A percentile compares a stretch with the other conserved stretches of the same genome.
Conservation (phyloP, 176 grass and related monocot genomes). For the Ampelocalamus luodianensis region DNA sequence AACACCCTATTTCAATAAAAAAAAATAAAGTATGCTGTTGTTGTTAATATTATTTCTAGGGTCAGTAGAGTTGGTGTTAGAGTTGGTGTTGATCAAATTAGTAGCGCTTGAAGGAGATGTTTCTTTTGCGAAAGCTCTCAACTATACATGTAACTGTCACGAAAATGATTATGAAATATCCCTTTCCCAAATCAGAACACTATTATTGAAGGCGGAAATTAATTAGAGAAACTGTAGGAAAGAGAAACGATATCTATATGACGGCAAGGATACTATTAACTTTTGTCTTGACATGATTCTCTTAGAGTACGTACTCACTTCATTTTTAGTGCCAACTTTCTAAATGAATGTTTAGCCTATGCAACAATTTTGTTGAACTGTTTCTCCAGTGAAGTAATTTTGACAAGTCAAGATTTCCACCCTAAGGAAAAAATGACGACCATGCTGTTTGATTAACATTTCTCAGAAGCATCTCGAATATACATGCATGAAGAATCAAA, state of each 20-base stretch:
- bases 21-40: background rate
- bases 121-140: background rate
- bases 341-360: background rate
- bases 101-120: background rate
- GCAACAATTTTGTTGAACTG: background rate
- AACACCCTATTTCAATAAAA: background rate
- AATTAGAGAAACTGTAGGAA: background rate
- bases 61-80: background rate
- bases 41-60: background rate
- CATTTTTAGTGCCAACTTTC: background rate
- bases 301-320: background rate
- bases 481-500: background rate
- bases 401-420: background rate
- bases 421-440: background rate
- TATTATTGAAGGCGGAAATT: background rate
- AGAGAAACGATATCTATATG: slow-evolving; percentile 7
- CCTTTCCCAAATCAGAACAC: background rate
- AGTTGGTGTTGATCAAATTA: background rate
- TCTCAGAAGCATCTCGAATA: background rate
- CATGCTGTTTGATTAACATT: background rate
- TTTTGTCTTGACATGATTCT: background rate
- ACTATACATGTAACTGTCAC: background rate
- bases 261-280: background rate
- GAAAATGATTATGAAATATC: background rate
- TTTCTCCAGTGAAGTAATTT: background rate